A percentile compares a stretch with the other conserved stretches of the same genome.
Conservation (phyloP, 345 rosid species). For the Rubroshorea leprosula region DNA sequence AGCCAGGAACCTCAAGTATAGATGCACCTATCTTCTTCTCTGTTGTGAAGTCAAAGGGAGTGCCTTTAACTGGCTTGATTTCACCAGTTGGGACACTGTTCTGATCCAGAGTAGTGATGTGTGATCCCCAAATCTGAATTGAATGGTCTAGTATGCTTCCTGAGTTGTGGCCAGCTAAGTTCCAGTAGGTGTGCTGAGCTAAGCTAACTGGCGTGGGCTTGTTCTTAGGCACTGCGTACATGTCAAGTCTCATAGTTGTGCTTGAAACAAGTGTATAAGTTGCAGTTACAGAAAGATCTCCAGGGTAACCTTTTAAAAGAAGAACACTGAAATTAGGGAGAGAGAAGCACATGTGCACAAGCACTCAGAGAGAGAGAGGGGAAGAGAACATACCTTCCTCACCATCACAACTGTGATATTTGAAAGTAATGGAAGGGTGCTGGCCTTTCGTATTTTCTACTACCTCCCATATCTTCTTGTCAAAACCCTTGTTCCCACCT, state of each 20-base stretch:
- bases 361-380: constrained; percentile 2
- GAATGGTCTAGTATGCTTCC: constrained; percentile 66
- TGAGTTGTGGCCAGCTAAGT: constrained; percentile 73
- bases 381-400: constrained; percentile 58
- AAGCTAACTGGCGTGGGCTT: constrained; percentile 76
- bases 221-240: constrained; percentile 75
- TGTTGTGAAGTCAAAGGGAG: constrained; percentile 72
- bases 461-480: constrained; percentile 78
- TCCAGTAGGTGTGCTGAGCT: constrained; percentile 99
- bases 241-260: constrained; percentile 75
- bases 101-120: constrained; percentile 77
- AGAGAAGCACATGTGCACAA: background rate
- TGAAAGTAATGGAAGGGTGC: constrained; percentile 66
- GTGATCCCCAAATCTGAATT: constrained; percentile 75
- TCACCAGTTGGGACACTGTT: constrained; percentile 81
- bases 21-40: constrained; percentile 66
- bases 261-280: constrained; percentile 67
- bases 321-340: constrained; percentile 1
- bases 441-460: constrained; percentile 53
- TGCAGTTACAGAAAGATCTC: constrained; percentile 70
- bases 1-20: constrained; percentile 61
- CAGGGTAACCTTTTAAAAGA: constrained; percentile 61
- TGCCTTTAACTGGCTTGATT: constrained; percentile 62
- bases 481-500: constrained; percentile 90
- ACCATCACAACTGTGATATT: constrained; percentile 64